Conservation (phyloP, 306 rosid species). For the Gleditsia sinensis region DNA sequence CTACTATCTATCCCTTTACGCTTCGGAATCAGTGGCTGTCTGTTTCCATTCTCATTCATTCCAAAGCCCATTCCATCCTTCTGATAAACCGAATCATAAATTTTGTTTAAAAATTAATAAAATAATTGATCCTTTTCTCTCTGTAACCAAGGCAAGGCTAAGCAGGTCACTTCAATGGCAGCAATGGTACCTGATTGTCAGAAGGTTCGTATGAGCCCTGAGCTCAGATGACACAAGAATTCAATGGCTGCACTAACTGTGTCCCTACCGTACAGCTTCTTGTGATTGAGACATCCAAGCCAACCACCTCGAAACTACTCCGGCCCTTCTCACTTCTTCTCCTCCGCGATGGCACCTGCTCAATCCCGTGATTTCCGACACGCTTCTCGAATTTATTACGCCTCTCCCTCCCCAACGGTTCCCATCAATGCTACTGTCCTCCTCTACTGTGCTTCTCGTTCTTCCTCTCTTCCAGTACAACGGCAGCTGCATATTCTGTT, state of each 20-base stretch:
- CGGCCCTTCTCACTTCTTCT: slow-evolving; percentile 36
- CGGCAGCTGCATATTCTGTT: slow-evolving; percentile 18
- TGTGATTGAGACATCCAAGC: slow-evolving; percentile 55
- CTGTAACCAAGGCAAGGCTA: no score
- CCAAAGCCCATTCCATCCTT: neutral
- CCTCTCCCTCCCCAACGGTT: slow-evolving; percentile 10
- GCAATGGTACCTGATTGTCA: neutral
- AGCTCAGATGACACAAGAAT: neutral
- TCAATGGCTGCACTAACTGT: neutral
- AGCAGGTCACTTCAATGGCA: no score
- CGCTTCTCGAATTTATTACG: slow-evolving; percentile 63
- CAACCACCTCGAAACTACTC: slow-evolving; percentile 50
- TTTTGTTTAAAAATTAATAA: no score
- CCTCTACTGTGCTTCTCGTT: neutral
- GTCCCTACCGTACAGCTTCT: slow-evolving; percentile 35
- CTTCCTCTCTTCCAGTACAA: neutral
- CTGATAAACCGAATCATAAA: no score
- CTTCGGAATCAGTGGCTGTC: neutral
- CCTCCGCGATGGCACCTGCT: slow-evolving; percentile 45
- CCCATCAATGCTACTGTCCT: no score
- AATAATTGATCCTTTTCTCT: no score
- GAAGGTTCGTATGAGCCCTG: neutral
- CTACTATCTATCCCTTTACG: neutral
- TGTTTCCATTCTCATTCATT: neutral
- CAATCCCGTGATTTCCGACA: slow-evolving; percentile 83